These are phyloP conservation scores for Ophiostoma pallidulum DNA, from an alignment of 2,329 filamentous ascomycete genomes.

Conservation along the genomic window DNA sequence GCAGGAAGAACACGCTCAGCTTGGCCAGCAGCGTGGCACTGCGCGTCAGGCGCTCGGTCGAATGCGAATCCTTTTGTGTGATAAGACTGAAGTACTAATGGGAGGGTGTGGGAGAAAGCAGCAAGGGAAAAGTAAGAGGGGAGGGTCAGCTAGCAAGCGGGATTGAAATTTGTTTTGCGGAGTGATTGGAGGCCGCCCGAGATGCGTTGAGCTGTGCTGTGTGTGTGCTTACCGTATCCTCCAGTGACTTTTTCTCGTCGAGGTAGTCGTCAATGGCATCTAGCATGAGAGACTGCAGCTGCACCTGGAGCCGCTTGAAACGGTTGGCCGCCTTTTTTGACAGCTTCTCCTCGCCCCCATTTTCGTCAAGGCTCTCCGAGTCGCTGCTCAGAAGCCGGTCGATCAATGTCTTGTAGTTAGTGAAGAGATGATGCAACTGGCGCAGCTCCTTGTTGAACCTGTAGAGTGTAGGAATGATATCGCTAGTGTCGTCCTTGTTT, in stretches of 20 bases:
- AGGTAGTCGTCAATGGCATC: constrained; percentile 54
- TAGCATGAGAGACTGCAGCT: constrained; percentile 50
- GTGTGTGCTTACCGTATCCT: constrained; percentile 55
- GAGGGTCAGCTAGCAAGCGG: no score
- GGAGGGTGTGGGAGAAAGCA: no score
- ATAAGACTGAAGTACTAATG: constrained; percentile 67
- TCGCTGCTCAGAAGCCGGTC: constrained; percentile 43
- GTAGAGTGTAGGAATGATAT: constrained; percentile 50
- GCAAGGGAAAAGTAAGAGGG: no score
- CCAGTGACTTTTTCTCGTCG: constrained; percentile 60
- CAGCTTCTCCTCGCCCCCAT: constrained; percentile 22
- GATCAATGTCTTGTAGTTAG: constrained; percentile 51
- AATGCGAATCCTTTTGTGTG: constrained; percentile 63
- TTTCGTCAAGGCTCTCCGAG: constrained; percentile 18
- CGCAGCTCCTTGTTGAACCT: constrained; percentile 51
- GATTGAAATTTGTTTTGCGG: no score
- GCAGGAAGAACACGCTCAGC: constrained; percentile 65
- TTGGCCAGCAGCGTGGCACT: constrained; percentile 66
- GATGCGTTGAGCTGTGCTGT: no score
- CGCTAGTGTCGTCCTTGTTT: constrained; percentile 30
- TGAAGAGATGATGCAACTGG: constrained; percentile 50
- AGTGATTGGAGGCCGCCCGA: no score
- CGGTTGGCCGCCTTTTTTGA: constrained; percentile 41
- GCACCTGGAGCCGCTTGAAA: constrained; percentile 50
- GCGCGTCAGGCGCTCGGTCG: constrained; percentile 61